Evolutionary conservation across 345 rosid species (phyloP).

Genomic region (Combretum micranthum): DNA sequence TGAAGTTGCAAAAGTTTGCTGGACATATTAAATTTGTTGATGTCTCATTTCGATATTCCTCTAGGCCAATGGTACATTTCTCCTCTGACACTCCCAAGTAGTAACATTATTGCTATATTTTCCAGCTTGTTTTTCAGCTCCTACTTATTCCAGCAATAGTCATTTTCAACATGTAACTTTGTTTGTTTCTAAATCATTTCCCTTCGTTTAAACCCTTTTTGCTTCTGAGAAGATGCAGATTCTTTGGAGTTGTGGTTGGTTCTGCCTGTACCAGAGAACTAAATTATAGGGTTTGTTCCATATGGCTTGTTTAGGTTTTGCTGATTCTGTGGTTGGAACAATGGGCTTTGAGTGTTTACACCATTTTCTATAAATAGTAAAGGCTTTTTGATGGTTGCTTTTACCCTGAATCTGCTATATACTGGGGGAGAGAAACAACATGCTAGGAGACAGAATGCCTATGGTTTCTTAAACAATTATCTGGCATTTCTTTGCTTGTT

Average conservation of each 20-base stretch:
- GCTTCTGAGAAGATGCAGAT: too few species aligned
- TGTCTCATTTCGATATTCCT: slow-evolving; percentile 62
- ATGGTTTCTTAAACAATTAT: too few species aligned
- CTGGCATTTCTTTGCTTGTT: too few species aligned
- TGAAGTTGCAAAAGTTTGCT: slow-evolving; percentile 27
- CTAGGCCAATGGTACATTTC: slow-evolving; percentile 48
- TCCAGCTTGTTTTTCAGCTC: background rate
- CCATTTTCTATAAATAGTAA: too few species aligned
- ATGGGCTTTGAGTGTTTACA: too few species aligned
- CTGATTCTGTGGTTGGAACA: slow-evolving; percentile 4
- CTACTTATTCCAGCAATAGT: background rate
- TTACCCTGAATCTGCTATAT: too few species aligned
- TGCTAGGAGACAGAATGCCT: too few species aligned
- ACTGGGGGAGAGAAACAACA: too few species aligned
- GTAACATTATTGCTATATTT: too few species aligned
- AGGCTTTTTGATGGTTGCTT: too few species aligned
- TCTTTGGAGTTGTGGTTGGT: background rate
- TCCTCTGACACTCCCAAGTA: background rate
- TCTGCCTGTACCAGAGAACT: slow-evolving; percentile 2
- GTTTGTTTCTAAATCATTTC: background rate
- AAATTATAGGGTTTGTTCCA: background rate
- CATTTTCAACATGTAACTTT: background rate
- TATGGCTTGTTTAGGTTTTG: background rate
- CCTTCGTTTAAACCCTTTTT: background rate
- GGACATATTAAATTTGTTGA: slow-evolving; percentile 58